Base-by-base conservation (phyloP, 495 filamentous ascomycete species). In the Lindgomyces ingoldianus region DNA sequence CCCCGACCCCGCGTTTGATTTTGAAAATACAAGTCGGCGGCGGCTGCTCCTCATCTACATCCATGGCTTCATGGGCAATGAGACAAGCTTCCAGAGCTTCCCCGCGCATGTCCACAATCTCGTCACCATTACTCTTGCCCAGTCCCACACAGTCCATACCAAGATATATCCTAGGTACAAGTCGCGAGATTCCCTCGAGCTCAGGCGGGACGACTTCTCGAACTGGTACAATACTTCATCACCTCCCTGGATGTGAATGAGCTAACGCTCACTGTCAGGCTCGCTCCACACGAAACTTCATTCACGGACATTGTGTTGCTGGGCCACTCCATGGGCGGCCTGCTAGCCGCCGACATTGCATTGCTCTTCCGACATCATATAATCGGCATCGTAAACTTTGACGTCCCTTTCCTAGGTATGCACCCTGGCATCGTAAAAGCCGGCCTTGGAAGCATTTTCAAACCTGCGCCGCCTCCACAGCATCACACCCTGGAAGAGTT, bases 161-260 rank as follows among this genome's bases (percentile, higher is more conserved):
- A 94, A 94, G 69, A 87, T 98, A 24, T 98, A 96, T 75, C 93
- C 93, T 0, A 87, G 87, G 36, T 98, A 96, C 76, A 90, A 90
- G 71, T 92, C 91, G 2, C 87, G 90, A 44, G 85, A 90, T 59
- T 79, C 84, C 22, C 86, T 96, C 30, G 79, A 84, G 22, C 81
- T 87, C 69, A 91, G 90, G 1, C 80, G 85, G 24, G 86, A 92
- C 60, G 87, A 89, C 68, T 96, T 98, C 69, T 92, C 89, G 62
- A 73, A 73, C 57, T 98, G 93, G 93, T 87, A 75, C 51, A 77
- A 70, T 30, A 46, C n/a, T n/a, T n/a, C n/a, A n/a, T n/a, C n/a
- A n/a, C n/a, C n/a, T n/a, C n/a, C n/a, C n/a, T n/a, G n/a, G n/a
- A n/a, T n/a, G 21, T 19, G 24, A 11, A 58, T 22, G 47, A 45